Base-by-base conservation (phyloP, 768 basidiomycete species). In the Tylopilus sp. region DNA sequence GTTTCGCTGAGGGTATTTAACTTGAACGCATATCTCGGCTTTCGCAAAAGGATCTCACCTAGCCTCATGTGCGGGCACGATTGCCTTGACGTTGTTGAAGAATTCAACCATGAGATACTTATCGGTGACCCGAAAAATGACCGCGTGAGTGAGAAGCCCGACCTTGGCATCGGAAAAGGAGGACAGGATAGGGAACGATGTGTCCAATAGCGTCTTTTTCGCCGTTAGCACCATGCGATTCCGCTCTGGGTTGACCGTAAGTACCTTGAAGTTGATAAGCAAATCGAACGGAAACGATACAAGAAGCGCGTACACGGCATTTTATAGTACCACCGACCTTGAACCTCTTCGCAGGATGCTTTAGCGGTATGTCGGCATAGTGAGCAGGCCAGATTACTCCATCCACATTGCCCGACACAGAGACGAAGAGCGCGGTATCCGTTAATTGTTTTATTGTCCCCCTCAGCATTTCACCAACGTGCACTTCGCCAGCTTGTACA, bases 321-420 rank as follows among this genome's bases (percentile, higher is more conserved):
- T 89, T 95, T 68, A 98, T 87, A 46, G 66, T 79, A 4, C 79
- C 77, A 22, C 94, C 95, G 20, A 78, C 73, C 63, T 91, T 94
- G 75, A 97, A 99, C 53, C 86, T 80, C 71, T 85, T 91, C 39
- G 91, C 83, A 10, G 95, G 95, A 65, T 98, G 89, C 65, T 94
- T 97, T 59, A 98, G 77, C n/a, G 74, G 66, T 61, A 98, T 94
- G 67, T 99, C 97, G 11, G 97, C 93, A 65, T 90, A 97, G 65
- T 98, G 97, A 54, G 84, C 81, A 1, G 95, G 94, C 89, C 91
- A 97, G 20, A 98, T 77, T 23, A 97, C 86, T 25, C 91, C 97
- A 62, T 97, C 92, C 28, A 98, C 84, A 53, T 80, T 90, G 6
- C 91, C 92, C 5, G 87, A 83, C 49, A 98, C 75, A 25, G 89